A percentile compares a stretch with the other conserved stretches of the same genome.
Conservation (phyloP, 1,284 basidiomycete genomes). For the Irpex sp. region DNA sequence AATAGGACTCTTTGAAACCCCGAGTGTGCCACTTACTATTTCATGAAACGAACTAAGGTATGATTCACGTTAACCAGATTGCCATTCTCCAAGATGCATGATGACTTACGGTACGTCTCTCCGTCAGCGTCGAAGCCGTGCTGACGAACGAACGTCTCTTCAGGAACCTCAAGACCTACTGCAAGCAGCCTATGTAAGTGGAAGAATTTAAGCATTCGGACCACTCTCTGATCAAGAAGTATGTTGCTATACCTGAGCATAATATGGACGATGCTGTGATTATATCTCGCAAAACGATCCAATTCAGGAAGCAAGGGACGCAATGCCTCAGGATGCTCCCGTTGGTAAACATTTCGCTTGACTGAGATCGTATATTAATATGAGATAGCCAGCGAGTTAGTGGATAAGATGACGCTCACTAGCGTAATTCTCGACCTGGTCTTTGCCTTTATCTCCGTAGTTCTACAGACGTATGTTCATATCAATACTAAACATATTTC, state of each 20-base stretch:
- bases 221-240: no score
- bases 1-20: not conserved
- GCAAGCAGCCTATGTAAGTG: constrained; percentile 37
- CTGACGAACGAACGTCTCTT: constrained; percentile 28
- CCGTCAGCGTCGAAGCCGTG: constrained; percentile 25
- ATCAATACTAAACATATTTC: not conserved
- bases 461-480: constrained; percentile 27
- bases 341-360: constrained; percentile 41
- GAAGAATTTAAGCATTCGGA: no score
- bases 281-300: constrained; percentile 44
- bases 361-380: constrained; percentile 27
- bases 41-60: constrained; percentile 25
- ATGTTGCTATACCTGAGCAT: constrained; percentile 37
- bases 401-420: not conserved
- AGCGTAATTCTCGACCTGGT: constrained; percentile 39
- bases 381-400: no score
- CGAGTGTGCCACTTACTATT: constrained; percentile 25
- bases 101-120: constrained; percentile 26
- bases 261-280: constrained; percentile 49
- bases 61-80: not conserved
- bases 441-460: constrained; percentile 39
- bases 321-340: constrained; percentile 43
- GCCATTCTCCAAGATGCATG: not conserved
- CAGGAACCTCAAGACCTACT: constrained; percentile 28
- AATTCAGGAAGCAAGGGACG: constrained; percentile 58